Conservation (phyloP, 148 eudicot species). For the Agrostemma githago region DNA sequence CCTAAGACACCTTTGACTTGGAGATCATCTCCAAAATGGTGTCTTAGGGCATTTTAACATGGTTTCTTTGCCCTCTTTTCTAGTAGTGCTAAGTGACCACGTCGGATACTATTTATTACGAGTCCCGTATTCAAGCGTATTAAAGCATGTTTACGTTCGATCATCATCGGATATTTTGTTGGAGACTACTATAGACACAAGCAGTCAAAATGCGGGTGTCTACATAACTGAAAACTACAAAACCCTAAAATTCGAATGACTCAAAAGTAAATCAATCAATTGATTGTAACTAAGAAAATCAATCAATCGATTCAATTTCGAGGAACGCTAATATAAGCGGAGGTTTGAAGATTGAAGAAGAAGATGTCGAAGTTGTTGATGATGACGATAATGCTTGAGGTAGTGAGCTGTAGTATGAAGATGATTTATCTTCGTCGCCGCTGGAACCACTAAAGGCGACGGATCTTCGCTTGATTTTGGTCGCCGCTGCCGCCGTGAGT, state of each 20-base stretch:
- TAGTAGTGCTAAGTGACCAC: too few relatives aligned
- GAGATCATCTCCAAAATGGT: too few relatives aligned
- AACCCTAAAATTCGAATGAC: not conserved
- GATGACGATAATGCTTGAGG: slow-evolving; percentile 18
- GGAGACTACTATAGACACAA: too few relatives aligned
- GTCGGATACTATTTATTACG: too few relatives aligned
- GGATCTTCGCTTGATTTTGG: slow-evolving; percentile 31
- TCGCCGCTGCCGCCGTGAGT: slow-evolving; percentile 24
- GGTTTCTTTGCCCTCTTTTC: too few relatives aligned
- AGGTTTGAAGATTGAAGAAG: slow-evolving; percentile 32
- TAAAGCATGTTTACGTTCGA: too few relatives aligned
- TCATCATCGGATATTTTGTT: too few relatives aligned
- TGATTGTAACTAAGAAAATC: not conserved
- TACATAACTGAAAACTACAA: not conserved
- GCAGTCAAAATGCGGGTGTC: too few relatives aligned
- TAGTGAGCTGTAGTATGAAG: slow-evolving; percentile 25
- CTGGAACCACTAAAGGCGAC: not conserved
- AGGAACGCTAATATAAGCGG: slow-evolving; percentile 68
- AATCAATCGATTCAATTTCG: slow-evolving; percentile 34
- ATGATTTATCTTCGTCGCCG: slow-evolving; percentile 30
- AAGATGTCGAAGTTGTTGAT: not conserved
- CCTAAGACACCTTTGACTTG: too few relatives aligned
- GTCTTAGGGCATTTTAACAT: too few relatives aligned
- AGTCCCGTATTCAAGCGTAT: too few relatives aligned
- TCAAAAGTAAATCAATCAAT: not conserved